phyloP scores from a whole-genome alignment of 495 filamentous ascomycete species.

The Hyaloscypha variabilis region DNA sequence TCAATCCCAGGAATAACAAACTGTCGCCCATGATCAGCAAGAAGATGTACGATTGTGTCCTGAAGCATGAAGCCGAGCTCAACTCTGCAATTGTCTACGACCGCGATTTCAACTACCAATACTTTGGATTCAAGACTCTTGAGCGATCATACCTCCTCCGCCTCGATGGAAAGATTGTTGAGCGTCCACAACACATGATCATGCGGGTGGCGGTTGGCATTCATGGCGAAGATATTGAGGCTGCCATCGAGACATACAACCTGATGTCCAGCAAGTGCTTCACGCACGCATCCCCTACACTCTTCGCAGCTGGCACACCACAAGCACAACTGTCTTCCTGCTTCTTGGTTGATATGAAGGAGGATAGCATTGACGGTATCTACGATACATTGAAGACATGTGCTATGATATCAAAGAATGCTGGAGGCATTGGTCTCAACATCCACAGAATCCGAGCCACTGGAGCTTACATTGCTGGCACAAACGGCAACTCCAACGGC shows the following conservation, averaged over 20 bases:
- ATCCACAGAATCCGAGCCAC: constrained; percentile 95
- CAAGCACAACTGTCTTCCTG: constrained; percentile 92
- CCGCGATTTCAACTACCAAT: constrained; percentile 99
- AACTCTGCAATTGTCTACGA: constrained; percentile 99
- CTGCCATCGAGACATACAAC: constrained; percentile 94
- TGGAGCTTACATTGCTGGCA: constrained; percentile 95
- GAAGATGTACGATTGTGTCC: constrained; percentile 84
- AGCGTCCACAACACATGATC: constrained; percentile 97
- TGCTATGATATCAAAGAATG: constrained; percentile 99
- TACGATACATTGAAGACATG: constrained; percentile 99
- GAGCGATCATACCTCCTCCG: constrained; percentile 96
- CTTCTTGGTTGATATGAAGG: constrained; percentile 98
- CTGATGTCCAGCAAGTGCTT: constrained; percentile 97
- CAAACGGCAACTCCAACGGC: constrained; percentile 96
- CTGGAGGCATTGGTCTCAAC: constrained; percentile 95
- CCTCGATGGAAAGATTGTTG: constrained; percentile 89
- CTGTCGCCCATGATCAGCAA: constrained; percentile 91
- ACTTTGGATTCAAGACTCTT: constrained; percentile 98
- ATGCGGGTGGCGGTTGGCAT: constrained; percentile 99
- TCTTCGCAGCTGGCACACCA: constrained; percentile 97
- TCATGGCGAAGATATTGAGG: constrained; percentile 91
- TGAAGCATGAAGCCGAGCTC: constrained; percentile 93
- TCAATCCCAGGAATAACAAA: constrained; percentile 90
- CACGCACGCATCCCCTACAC: constrained; percentile 95
- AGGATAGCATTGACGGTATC: constrained; percentile 98